These are phyloP conservation scores for Microsporum canis DNA, from an alignment of 2,329 filamentous ascomycete genomes.

Conservation along the genomic window DNA sequence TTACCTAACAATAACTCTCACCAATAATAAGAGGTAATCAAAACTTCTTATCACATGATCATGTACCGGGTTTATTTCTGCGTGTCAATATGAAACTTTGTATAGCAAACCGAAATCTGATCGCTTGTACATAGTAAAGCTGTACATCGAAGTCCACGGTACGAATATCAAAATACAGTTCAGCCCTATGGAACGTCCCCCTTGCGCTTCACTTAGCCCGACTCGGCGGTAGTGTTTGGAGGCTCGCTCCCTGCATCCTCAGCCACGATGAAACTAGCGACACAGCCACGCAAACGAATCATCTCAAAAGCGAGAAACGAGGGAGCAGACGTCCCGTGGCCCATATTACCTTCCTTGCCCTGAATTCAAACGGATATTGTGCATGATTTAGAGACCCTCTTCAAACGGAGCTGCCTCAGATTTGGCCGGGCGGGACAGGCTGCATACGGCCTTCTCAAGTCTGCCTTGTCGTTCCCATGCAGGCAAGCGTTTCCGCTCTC, in stretches of 20 bases:
- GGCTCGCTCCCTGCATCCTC: slow-evolving; percentile 2
- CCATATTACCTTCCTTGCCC: neutral
- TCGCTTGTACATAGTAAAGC: no score
- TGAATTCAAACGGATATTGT: neutral
- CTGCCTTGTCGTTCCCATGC: neutral
- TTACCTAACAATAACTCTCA: no score
- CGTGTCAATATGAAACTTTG: no score
- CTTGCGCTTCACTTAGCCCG: slow-evolving; percentile 3
- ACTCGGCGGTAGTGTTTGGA: neutral
- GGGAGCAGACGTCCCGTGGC: neutral
- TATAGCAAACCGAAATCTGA: no score
- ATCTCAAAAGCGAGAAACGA: neutral
- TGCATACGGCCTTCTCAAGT: neutral
- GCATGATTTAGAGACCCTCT: neutral
- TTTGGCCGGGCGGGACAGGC: neutral
- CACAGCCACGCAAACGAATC: neutral
- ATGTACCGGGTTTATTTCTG: no score
- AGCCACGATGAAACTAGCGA: neutral
- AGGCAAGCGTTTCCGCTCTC: neutral
- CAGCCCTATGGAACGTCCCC: neutral
- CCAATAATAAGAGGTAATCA: no score
- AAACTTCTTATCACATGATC: no score
- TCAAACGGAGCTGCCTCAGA: neutral
- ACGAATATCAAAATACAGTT: neutral
- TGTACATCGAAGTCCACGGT: no score